Evolutionary conservation across 345 rosid genomes (phyloP).

Genomic region (Populus pruinosa): DNA sequence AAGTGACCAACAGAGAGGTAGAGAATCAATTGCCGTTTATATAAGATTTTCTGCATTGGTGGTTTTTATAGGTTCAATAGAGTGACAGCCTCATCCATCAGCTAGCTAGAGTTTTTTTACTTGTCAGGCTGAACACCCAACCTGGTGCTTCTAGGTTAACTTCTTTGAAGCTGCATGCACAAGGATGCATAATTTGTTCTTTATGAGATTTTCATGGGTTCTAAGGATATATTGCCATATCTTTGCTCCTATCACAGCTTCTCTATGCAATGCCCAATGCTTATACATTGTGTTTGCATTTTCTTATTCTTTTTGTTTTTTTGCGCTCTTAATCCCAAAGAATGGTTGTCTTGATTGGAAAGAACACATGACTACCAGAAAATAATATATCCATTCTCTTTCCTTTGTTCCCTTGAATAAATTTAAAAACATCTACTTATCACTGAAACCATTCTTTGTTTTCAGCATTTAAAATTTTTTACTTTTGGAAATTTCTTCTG

Average conservation of each 20-base stretch:
- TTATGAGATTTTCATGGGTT: neutral
- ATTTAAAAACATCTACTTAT: neutral
- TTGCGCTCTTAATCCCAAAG: neutral
- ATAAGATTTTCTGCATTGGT: neutral
- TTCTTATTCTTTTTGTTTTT: neutral
- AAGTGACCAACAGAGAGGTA: neutral
- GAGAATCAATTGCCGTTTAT: neutral
- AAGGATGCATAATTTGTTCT: neutral
- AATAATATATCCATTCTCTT: neutral
- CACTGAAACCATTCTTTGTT: neutral
- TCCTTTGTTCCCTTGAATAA: neutral
- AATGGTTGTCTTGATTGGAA: neutral
- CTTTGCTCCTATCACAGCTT: neutral
- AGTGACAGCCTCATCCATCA: neutral
- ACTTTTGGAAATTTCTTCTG: neutral
- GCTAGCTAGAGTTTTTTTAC: neutral
- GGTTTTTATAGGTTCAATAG: neutral
- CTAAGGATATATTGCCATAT: neutral
- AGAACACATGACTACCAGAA: neutral
- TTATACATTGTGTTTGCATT: neutral
- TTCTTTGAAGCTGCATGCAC: neutral
- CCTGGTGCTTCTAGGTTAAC: neutral
- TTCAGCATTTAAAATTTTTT: neutral
- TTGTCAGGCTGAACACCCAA: neutral
- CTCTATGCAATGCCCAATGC: neutral